phyloP scores from a whole-genome alignment of 352 stramenopile genomes.

The Pythium utonaiense region DNA sequence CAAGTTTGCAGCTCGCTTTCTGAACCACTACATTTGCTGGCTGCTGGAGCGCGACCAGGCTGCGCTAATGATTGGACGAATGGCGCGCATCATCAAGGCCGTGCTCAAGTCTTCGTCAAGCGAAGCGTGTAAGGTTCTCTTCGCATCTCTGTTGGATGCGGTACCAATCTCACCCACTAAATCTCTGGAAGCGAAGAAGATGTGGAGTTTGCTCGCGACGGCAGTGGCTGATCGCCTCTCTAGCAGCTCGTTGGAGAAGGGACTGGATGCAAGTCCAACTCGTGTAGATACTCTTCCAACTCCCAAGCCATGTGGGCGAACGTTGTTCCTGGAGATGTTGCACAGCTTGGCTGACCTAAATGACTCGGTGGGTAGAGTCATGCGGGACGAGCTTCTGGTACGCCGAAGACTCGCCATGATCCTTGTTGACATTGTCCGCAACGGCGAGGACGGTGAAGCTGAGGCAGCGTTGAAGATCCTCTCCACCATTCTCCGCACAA shows the following conservation, averaged over 20 bases:
- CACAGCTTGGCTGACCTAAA: background rate
- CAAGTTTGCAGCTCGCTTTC: constrained; percentile 5
- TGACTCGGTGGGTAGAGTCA: constrained; percentile 6
- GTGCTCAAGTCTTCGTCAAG: background rate
- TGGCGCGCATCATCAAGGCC: constrained; percentile 1
- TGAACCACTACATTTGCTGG: constrained; percentile 3
- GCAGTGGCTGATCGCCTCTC: background rate
- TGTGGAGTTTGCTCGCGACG: background rate
- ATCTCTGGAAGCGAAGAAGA: background rate
- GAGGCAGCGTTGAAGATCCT: constrained; percentile 14
- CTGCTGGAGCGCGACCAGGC: constrained; percentile 6
- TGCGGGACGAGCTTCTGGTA: constrained; percentile 13
- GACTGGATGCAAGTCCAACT: background rate
- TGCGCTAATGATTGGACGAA: background rate
- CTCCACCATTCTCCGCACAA: background rate
- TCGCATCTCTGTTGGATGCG: constrained; percentile 4
- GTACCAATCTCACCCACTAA: background rate
- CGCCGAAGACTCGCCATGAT: constrained; percentile 8
- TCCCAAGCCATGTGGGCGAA: background rate
- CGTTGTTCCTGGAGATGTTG: constrained; percentile 1
- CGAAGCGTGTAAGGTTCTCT: background rate
- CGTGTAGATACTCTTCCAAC: background rate
- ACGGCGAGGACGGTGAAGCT: constrained; percentile 4
- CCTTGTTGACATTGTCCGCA: constrained; percentile 5
- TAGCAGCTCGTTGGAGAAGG: background rate